A percentile compares a stretch with the other conserved stretches of the same genome.
Conservation (phyloP, 164 flowering plant species). For the Hamamelis virginiana region DNA sequence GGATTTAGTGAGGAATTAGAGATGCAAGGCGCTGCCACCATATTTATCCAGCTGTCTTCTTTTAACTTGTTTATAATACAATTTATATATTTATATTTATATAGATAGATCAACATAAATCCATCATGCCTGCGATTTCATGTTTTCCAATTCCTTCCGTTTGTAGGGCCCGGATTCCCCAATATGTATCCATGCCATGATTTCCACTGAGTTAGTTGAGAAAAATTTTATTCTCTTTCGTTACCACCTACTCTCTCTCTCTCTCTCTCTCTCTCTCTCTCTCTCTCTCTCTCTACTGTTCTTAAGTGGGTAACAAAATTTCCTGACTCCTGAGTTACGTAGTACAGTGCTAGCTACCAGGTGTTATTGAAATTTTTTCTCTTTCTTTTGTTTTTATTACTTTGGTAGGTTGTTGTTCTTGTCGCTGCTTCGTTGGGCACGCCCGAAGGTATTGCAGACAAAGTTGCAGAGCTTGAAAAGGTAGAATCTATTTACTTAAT, state of each 20-base stretch:
- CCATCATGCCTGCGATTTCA: conserved; percentile 6
- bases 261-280: conserved; percentile 6
- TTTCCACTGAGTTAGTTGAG: conserved; percentile 3
- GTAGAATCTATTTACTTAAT: conserved; percentile 20
- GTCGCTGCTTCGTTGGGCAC: conserved; percentile 53
- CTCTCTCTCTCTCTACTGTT: background rate
- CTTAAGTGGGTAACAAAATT: conserved; percentile 11
- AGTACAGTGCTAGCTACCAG: conserved; percentile 10
- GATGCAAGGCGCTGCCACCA: background rate
- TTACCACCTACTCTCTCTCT: background rate
- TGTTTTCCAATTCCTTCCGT: background rate
- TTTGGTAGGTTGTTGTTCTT: conserved; percentile 42
- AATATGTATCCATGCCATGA: background rate
- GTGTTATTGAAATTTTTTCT: conserved; percentile 14
- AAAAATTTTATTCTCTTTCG: background rate
- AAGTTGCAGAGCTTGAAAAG: conserved; percentile 33
- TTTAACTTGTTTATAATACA: conserved; percentile 19
- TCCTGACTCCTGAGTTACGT: conserved; percentile 1
- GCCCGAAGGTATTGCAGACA: conserved; percentile 36
- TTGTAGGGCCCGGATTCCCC: conserved; percentile 11
- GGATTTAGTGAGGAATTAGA: conserved; percentile 1
- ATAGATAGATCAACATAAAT: conserved; percentile 13
- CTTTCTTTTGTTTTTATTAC: conserved; percentile 18
- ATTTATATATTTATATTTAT: conserved; percentile 14
- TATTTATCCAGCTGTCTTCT: background rate